Percentiles rank a stretch among this genome's conserved stretches.
These are phyloP conservation scores for Cryptosporidium ubiquitum DNA, from an alignment of 169 alveolate species.

Conservation along the genomic window DNA sequence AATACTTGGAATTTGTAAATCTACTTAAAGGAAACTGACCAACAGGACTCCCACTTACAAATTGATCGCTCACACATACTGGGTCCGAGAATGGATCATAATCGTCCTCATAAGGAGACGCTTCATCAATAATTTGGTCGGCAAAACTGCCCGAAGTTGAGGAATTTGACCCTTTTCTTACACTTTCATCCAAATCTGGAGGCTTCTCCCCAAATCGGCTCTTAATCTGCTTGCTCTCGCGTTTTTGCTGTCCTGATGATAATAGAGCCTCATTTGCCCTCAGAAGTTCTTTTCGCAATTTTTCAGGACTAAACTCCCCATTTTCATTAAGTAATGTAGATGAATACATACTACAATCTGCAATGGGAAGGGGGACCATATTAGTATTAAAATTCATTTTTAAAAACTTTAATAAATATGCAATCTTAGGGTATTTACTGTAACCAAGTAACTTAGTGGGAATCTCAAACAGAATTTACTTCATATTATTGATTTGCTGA, in stretches of 20 bases:
- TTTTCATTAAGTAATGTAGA: constrained; percentile 65
- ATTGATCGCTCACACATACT: not conserved
- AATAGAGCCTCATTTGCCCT: constrained; percentile 38
- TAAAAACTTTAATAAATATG: constrained; percentile 16
- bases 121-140: constrained; percentile 31
- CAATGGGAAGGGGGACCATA: constrained; percentile 46
- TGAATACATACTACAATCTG: constrained; percentile 72
- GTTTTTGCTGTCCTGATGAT: not conserved
- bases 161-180: not conserved
- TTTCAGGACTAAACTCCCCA: constrained; percentile 72
- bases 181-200: constrained; percentile 13
- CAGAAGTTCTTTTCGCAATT: constrained; percentile 37
- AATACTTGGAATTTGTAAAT: constrained; percentile 23
- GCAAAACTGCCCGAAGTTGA: not conserved
- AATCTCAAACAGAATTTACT: not conserved
- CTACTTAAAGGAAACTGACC: not conserved
- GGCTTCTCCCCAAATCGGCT: constrained; percentile 55
- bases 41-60: not conserved
- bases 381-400: constrained; percentile 47
- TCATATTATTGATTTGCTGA: constrained; percentile 3
- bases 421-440: not conserved
- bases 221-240: constrained; percentile 26
- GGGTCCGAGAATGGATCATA: constrained; percentile 74
- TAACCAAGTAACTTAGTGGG: constrained; percentile 6
- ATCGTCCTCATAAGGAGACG: constrained; percentile 51